Evolutionary conservation across 2,329 filamentous ascomycete species (phyloP), one percentile per base, ranked within the genome.

Genomic region (Calonectria honghensis): DNA sequence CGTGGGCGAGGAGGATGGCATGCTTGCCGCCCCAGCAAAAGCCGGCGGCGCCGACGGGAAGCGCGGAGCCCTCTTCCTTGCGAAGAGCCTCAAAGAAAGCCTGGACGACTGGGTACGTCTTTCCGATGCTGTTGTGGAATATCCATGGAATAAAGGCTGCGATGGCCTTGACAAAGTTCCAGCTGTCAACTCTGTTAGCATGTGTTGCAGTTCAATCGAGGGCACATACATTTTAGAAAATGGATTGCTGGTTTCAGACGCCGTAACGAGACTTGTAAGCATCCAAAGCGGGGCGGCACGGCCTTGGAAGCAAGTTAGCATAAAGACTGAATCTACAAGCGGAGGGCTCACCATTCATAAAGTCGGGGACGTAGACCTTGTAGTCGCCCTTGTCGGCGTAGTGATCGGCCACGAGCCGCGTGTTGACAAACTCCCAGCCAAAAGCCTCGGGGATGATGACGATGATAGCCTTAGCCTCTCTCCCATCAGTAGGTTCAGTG

Each of bases 21-120:
- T 92, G 88, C 75, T 90, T 89, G 31, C 90, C 92, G 31, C 91
- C 91, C 91, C 91, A 93, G 85, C 91, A 93, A 84, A 91, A 93
- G 0, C 91, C 92, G 0, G 89, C 89, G 0, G 86, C 89, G 29
- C 88, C 90, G 59, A 93, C 82, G 20, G 83, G 81, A 9, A 84
- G 78, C 64, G 50, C 63, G 6, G 75, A 72, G 14, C 82, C 82
- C 50, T 82, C 80, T 35, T 83, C 81, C 50, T 82, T 78, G 50
- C 83, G 86, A 4, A 88, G 75, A 6, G 81, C 77, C 68, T 83
- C 78, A 51, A 88, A 83, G 78, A 85, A 88, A 48, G 75, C 77
- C 50, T 78, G 79, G 27, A 88, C 85, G 41, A 80, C 74, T 1
- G 86, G 85, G 35, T 79, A 80, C 5, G 83, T 80, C 57, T 82